Evolutionary conservation across 257 asterid genomes (phyloP), one percentile per base, ranked within the genome.

Genomic region (Craterostigma plantagineum): DNA sequence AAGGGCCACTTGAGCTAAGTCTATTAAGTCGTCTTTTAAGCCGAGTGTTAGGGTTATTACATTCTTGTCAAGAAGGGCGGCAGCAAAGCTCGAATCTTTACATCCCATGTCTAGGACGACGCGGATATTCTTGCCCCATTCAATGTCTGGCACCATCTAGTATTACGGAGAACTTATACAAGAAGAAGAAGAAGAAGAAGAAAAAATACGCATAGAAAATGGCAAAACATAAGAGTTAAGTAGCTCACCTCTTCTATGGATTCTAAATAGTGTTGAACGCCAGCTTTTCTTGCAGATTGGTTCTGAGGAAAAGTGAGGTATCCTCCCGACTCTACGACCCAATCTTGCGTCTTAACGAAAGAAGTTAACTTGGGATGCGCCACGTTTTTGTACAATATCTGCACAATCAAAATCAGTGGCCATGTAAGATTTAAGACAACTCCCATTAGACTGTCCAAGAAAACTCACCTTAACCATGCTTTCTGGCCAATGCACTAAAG

Each of bases 111-210:
- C 95, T 52, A 87, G 84, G 51, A 76, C 76, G 34, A 77, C 45
- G 18, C 86, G 93, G 18, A 87, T 79, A 53, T 87, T 82, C 60
- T 76, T 82, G 41, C 98, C 98, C 98, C 95, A 87, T 64, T 74
- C 93, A 41, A 87, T 76, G 69, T 87, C 98, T 10, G 98, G 98
- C 46, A 70, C 98, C 93, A 87, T 82, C 98, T 87, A 69, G 45
- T 12, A 3, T 4, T 40, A n/a, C n/a, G n/a, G n/a, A n/a, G n/a
- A n/a, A n/a, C n/a, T n/a, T n/a, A n/a, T n/a, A n/a, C n/a, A n/a
- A n/a, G n/a, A 8, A 41, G 17, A 41, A 41, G 8, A 8, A 41
- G n/a, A 17, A n/a, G 16, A 41, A 8, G 13, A 11, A 1, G 45
- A 41, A 41, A 41, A 16, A 4, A 41, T 41, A 4, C 10, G 4